These are phyloP conservation scores for Chernovozyma sophiae-reginae DNA, from an alignment of 1,139 yeast species.

Conservation along the genomic window DNA sequence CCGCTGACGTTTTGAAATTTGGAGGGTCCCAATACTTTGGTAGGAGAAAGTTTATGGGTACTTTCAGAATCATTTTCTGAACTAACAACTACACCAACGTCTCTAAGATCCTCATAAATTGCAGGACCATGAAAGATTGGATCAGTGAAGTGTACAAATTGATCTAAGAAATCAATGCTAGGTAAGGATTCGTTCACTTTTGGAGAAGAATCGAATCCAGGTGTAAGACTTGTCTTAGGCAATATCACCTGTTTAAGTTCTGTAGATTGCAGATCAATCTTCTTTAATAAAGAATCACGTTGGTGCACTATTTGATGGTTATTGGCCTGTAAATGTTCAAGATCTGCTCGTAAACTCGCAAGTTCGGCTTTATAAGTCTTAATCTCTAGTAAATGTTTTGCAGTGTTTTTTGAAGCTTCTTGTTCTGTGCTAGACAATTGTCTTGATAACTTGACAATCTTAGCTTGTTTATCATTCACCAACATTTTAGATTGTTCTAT, in stretches of 20 bases:
- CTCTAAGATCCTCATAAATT: slow-evolving; percentile 5
- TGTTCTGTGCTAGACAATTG: background rate
- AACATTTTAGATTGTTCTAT: background rate
- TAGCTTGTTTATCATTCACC: background rate
- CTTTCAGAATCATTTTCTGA: background rate
- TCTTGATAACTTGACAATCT: background rate
- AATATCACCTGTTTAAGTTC: background rate
- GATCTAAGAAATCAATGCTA: slow-evolving; percentile 6
- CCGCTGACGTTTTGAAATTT: background rate
- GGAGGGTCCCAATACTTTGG: slow-evolving; percentile 1
- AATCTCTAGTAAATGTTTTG: background rate
- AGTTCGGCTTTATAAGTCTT: background rate
- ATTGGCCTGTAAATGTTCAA: background rate
- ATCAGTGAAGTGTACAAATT: slow-evolving; percentile 6
- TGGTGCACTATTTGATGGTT: background rate
- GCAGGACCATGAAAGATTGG: slow-evolving; percentile 3
- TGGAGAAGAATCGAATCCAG: background rate
- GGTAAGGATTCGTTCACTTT: slow-evolving; percentile 1
- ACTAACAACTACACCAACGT: background rate
- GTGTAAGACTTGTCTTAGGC: background rate
- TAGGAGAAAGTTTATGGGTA: background rate
- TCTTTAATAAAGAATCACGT: background rate
- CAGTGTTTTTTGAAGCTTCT: background rate
- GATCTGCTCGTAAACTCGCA: background rate
- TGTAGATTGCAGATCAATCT: background rate